A percentile compares a stretch with the other conserved stretches of the same genome.
phyloP scores from a whole-genome alignment of 2,329 filamentous ascomycete genomes.

The Hypomyces perniciosus region DNA sequence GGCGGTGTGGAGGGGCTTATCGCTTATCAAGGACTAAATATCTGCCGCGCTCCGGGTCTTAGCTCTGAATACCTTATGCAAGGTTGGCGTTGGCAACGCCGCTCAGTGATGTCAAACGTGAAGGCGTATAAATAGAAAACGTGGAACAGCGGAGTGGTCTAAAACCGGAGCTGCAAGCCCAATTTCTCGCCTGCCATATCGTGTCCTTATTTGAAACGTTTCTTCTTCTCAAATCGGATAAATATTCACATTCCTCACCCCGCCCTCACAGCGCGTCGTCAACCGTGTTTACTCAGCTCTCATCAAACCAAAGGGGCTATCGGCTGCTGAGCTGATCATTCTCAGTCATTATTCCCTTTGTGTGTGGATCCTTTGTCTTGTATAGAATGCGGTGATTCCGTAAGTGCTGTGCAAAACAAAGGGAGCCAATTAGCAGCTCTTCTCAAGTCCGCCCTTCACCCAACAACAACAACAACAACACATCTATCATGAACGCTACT shows the following conservation, averaged over 20 bases:
- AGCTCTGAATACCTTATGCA: background rate
- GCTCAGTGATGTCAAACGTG: conserved; percentile 2
- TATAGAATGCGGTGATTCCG: background rate
- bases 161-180: background rate
- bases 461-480: background rate
- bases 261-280: background rate
- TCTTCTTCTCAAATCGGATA: background rate
- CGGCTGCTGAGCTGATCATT: background rate
- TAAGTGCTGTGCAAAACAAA: background rate
- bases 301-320: conserved; percentile 3
- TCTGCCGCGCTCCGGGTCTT: conserved; percentile 13
- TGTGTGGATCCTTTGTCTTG: background rate
- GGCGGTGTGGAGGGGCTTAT: conserved; percentile 14
- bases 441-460: background rate
- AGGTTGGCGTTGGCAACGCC: conserved; percentile 11
- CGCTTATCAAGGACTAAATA: conserved; percentile 14
- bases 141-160: background rate
- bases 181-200: background rate
- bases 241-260: background rate
- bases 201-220: background rate
- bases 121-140: background rate
- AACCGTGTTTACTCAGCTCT: background rate
- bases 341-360: background rate
- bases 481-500: conserved; percentile 59
- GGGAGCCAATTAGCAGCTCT: background rate